Conservation (phyloP, 78 protist genomes). For the Capsaspora owczarzaki region DNA sequence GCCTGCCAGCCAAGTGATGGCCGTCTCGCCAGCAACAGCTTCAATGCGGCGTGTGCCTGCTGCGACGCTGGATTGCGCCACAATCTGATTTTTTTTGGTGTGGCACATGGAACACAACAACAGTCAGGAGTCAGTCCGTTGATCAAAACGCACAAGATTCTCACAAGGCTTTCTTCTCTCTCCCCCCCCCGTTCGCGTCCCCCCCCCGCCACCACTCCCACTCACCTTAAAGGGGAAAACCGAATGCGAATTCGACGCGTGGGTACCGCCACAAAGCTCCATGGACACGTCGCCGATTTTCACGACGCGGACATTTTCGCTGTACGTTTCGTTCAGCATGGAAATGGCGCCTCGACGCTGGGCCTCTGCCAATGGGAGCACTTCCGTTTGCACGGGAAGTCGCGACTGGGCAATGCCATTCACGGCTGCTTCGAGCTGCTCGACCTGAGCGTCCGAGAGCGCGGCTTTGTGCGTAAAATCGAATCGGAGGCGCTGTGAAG, state of each 20-base stretch:
- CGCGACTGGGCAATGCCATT: neutral
- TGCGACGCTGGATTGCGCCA: neutral
- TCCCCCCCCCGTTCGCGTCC: too few species aligned
- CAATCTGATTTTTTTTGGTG: neutral
- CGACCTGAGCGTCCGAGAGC: neutral
- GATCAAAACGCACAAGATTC: too few species aligned
- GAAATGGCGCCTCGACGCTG: neutral
- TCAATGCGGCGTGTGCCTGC: constrained; percentile 30
- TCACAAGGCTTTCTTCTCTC: too few species aligned
- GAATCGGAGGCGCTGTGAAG: constrained; percentile 15
- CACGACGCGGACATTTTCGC: constrained; percentile 17
- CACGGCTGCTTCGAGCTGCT: neutral
- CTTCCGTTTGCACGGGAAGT: neutral
- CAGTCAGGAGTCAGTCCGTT: too few species aligned
- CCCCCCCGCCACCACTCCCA: too few species aligned
- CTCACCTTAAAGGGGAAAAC: neutral
- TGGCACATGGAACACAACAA: neutral
- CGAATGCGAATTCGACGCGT: neutral
- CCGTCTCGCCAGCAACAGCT: constrained; percentile 8
- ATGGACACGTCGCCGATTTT: neutral
- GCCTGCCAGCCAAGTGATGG: too few species aligned
- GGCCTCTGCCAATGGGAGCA: neutral
- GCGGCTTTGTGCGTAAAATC: constrained; percentile 16
- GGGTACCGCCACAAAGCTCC: constrained; percentile 37
- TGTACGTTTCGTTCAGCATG: constrained; percentile 19